phyloP scores from a whole-genome alignment of 768 basidiomycete genomes.

The Boletus fagicola region DNA sequence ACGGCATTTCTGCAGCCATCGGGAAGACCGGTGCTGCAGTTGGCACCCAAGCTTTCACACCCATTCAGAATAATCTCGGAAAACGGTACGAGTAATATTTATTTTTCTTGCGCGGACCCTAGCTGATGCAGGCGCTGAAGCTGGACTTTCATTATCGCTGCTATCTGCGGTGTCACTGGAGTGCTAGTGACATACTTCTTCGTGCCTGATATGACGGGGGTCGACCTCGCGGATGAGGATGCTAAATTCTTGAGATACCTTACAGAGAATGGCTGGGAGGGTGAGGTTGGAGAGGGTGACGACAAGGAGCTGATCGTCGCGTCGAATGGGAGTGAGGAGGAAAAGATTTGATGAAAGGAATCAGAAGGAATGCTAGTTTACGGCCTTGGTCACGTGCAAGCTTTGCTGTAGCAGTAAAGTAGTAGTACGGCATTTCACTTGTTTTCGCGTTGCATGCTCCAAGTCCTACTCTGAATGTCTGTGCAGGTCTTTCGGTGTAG shows the following conservation, averaged over 20 bases:
- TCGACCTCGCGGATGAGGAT: constrained; percentile 67
- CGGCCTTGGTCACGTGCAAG: constrained; percentile 19
- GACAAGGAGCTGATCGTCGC: constrained; percentile 31
- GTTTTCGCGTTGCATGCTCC: not conserved
- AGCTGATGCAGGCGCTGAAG: constrained; percentile 28
- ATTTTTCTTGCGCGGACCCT: not conserved
- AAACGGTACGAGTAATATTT: constrained; percentile 43
- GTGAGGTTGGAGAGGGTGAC: constrained; percentile 57
- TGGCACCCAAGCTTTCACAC: constrained; percentile 68
- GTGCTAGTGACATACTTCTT: constrained; percentile 67
- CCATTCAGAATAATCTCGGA: constrained; percentile 65
- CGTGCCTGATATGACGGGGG: constrained; percentile 64
- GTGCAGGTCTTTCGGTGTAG: constrained; percentile 15
- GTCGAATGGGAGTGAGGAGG: constrained; percentile 15
- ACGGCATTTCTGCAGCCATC: constrained; percentile 64
- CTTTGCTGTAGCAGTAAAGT: not conserved
- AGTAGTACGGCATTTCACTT: not conserved
- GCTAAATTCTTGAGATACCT: constrained; percentile 59
- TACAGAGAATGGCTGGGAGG: constrained; percentile 62
- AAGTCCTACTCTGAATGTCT: constrained; percentile 19
- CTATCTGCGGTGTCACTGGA: constrained; percentile 63
- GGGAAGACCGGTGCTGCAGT: constrained; percentile 73
- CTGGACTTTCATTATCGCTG: constrained; percentile 68
- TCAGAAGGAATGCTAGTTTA: not conserved
- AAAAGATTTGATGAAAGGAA: constrained; percentile 4